Percentiles rank a stretch among this genome's conserved stretches.
Evolutionary conservation across 108 stramenopile species (phyloP).

Genomic region (Fragilaria radians): DNA sequence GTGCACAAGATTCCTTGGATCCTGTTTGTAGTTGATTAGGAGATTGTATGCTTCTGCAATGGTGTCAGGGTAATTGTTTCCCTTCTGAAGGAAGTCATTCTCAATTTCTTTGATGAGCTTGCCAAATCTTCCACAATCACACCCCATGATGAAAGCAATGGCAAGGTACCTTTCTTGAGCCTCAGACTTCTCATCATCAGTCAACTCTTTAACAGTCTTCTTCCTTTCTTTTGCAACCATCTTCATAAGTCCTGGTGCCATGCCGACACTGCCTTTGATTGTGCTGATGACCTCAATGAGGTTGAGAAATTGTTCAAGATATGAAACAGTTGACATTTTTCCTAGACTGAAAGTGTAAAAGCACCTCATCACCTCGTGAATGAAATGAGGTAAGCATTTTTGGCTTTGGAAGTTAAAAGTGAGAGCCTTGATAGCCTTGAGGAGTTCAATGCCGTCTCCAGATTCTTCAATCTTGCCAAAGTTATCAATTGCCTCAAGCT

Average conservation of each 20-base stretch:
- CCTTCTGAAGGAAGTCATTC: slow-evolving; percentile 1
- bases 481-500: neutral
- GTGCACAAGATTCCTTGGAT: neutral
- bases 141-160: neutral
- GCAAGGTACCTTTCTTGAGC: neutral
- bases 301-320: neutral
- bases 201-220: neutral
- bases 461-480: neutral
- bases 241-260: neutral
- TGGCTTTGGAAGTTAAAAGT: slow-evolving; percentile 7
- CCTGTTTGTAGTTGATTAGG: neutral
- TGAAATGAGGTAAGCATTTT: slow-evolving; percentile 2
- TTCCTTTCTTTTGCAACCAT: neutral
- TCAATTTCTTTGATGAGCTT: slow-evolving; percentile 5
- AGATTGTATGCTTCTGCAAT: neutral
- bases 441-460: neutral
- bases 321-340: neutral
- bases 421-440: too few species aligned
- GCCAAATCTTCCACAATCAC: neutral
- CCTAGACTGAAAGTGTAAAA: slow-evolving; percentile 6
- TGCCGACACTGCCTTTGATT: neutral
- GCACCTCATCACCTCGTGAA: slow-evolving; percentile 6
- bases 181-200: neutral
- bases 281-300: neutral
- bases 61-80: neutral